These are phyloP conservation scores for Codiaeum variegatum DNA, from an alignment of 441 rosid genomes.

Conservation along the genomic window DNA sequence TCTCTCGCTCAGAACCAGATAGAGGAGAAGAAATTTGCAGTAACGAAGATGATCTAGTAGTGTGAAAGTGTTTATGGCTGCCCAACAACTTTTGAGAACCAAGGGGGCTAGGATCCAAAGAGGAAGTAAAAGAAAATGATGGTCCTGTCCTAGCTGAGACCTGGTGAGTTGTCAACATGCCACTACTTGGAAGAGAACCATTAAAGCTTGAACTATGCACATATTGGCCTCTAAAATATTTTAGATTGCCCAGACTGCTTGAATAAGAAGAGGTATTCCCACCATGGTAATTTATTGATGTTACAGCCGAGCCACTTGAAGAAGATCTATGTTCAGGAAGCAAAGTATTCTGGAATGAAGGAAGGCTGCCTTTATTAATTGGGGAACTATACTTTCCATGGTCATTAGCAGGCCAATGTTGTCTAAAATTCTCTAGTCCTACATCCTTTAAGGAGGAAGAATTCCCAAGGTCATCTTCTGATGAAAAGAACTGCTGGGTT, in stretches of 20 bases:
- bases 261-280: constrained; percentile 27
- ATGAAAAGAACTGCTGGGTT: constrained; percentile 30
- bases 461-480: constrained; percentile 35
- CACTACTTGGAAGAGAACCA: constrained; percentile 22
- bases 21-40: constrained; percentile 35
- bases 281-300: constrained; percentile 29
- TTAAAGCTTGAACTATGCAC: constrained; percentile 20
- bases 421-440: constrained; percentile 34
- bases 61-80: constrained; percentile 25
- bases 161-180: constrained; percentile 22
- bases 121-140: constrained; percentile 30
- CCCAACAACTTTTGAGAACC: constrained; percentile 34
- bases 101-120: constrained; percentile 33
- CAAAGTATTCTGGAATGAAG: constrained; percentile 34
- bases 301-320: constrained; percentile 32
- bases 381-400: constrained; percentile 34
- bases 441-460: constrained; percentile 33
- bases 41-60: constrained; percentile 36
- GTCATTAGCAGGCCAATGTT: constrained; percentile 31
- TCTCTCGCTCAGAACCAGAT: constrained; percentile 41
- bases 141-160: constrained; percentile 43
- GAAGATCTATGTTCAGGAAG: constrained; percentile 42
- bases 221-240: constrained; percentile 16
- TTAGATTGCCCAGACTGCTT: constrained; percentile 23
- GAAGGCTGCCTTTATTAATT: constrained; percentile 34